Percentiles rank a stretch among this genome's conserved stretches.
Conservation (phyloP, 495 filamentous ascomycete species). For the Astrothelium macrocarpum region DNA sequence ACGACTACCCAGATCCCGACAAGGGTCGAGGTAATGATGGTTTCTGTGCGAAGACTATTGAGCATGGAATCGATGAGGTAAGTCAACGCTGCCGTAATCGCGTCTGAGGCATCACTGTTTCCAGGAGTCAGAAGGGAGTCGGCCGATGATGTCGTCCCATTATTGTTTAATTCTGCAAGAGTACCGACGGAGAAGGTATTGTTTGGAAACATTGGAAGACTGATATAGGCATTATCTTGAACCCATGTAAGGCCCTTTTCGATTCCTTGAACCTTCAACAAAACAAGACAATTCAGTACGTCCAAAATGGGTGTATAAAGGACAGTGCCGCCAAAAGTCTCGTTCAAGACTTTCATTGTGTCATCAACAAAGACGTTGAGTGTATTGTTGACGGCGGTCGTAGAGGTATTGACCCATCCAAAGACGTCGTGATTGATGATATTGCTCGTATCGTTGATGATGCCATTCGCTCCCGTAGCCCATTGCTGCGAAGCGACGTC, state of each 20-base stretch:
- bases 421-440: slow-evolving; percentile 78
- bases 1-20: slow-evolving; percentile 68
- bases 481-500: slow-evolving; percentile 66
- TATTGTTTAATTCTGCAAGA: slow-evolving; percentile 45
- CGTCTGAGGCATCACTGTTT: slow-evolving; percentile 57
- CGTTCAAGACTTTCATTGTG: slow-evolving; percentile 59
- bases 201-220: slow-evolving; percentile 66
- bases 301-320: slow-evolving; percentile 63
- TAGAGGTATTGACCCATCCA: slow-evolving; percentile 80
- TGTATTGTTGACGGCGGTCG: slow-evolving; percentile 71
- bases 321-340: slow-evolving; percentile 69
- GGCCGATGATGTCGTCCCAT: slow-evolving; percentile 40
- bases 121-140: slow-evolving; percentile 70
- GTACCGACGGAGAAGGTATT: slow-evolving; percentile 81
- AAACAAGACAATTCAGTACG: slow-evolving; percentile 41
- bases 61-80: slow-evolving; percentile 54
- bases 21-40: slow-evolving; percentile 62
- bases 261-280: slow-evolving; percentile 42
- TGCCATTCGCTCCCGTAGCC: slow-evolving; percentile 66
- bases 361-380: slow-evolving; percentile 70
- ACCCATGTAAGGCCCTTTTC: slow-evolving; percentile 86
- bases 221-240: slow-evolving; percentile 69
- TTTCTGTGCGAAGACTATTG: slow-evolving; percentile 58
- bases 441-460: slow-evolving; percentile 54
- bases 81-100: slow-evolving; percentile 65